Conservation (phyloP, 2,329 filamentous ascomycete genomes). For the Phaeophleospora eucalypticola region DNA sequence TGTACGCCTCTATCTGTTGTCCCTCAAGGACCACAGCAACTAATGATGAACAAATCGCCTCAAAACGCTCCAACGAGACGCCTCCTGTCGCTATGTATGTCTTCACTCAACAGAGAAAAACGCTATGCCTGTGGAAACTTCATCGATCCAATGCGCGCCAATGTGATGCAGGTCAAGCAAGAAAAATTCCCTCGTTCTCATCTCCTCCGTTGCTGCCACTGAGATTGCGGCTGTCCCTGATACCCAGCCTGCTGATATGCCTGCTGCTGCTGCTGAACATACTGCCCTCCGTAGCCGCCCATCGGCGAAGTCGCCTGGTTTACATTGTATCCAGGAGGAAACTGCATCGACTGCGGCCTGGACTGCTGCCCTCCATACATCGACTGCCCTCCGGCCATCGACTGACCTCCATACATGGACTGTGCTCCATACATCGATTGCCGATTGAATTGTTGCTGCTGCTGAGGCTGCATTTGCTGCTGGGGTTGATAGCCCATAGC, state of each 20-base stretch:
- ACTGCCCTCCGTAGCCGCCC: slow-evolving; percentile 17
- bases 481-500: slow-evolving; percentile 14
- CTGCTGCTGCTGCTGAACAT: slow-evolving; percentile 17
- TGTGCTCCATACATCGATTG: slow-evolving; percentile 6
- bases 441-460: slow-evolving; percentile 1
- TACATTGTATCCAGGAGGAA: slow-evolving; percentile 1
- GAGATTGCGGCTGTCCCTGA: background rate
- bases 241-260: slow-evolving; percentile 1
- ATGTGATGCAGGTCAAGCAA: no score
- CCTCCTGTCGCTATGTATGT: background rate
- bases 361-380: background rate
- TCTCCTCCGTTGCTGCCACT: slow-evolving; percentile 1
- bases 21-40: no score
- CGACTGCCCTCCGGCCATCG: background rate
- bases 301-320: slow-evolving; percentile 5
- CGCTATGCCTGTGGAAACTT: no score
- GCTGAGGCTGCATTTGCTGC: background rate
- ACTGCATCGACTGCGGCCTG: slow-evolving; percentile 2
- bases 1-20: no score
- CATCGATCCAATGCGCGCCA: no score
- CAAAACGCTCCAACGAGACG: no score
- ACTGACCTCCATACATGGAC: no score
- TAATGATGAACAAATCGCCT: no score
- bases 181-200: no score
- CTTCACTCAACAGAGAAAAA: no score